phyloP scores from a whole-genome alignment of 768 basidiomycete species.

The Dentipellis sp. region DNA sequence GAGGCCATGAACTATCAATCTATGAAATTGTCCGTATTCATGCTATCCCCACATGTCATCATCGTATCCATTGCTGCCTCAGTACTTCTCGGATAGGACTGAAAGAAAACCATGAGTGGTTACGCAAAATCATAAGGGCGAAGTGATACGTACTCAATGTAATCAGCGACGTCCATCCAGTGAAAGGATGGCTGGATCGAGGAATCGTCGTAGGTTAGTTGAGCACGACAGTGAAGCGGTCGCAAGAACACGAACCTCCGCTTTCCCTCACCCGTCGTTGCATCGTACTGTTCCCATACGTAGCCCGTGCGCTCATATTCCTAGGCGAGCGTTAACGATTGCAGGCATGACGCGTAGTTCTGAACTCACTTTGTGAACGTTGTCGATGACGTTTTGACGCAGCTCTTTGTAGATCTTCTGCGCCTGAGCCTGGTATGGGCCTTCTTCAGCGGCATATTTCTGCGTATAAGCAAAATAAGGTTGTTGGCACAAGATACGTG shows the following conservation, averaged over 20 bases:
- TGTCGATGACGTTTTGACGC: slow-evolving; percentile 75
- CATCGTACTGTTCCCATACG: slow-evolving; percentile 96
- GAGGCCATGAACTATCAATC: too few species aligned
- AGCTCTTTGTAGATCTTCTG: slow-evolving; percentile 73
- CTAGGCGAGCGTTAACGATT: slow-evolving; percentile 26
- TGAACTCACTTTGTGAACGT: slow-evolving; percentile 54
- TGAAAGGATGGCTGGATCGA: slow-evolving; percentile 77
- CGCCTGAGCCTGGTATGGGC: slow-evolving; percentile 75
- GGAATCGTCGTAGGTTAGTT: slow-evolving; percentile 7
- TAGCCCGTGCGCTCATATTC: slow-evolving; percentile 91
- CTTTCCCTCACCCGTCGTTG: slow-evolving; percentile 71
- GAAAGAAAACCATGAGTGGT: slow-evolving; percentile 9
- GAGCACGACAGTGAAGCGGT: neutral
- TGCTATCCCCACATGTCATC: too few species aligned
- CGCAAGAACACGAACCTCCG: slow-evolving; percentile 52
- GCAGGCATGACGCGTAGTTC: neutral
- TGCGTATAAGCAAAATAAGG: slow-evolving; percentile 20
- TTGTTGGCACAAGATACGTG: neutral
- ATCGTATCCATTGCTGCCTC: slow-evolving; percentile 7
- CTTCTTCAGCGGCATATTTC: slow-evolving; percentile 70
- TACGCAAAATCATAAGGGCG: neutral
- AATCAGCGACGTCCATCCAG: slow-evolving; percentile 90
- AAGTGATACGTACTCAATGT: slow-evolving; percentile 62
- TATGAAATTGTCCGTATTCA: too few species aligned
- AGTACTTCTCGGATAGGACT: slow-evolving; percentile 70